phyloP scores from a whole-genome alignment of 305 asterid species.

The Euphrasia arctica region DNA sequence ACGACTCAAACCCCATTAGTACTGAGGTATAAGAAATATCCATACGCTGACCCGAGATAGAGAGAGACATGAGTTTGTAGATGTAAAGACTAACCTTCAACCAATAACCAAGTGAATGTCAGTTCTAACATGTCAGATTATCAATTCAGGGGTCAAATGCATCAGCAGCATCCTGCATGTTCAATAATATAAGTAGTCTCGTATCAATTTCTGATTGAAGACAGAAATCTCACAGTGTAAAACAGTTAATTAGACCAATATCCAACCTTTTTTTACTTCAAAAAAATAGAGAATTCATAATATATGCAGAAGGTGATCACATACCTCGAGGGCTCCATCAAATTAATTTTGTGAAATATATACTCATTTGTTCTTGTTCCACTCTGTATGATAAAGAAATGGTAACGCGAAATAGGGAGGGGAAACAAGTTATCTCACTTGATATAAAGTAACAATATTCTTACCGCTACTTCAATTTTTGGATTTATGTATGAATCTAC shows the following conservation, averaged over 20 bases:
- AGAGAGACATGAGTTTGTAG: background rate
- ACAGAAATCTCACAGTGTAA: slow-evolving; percentile 6
- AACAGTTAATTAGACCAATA: slow-evolving; percentile 4
- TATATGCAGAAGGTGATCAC: slow-evolving; percentile 18
- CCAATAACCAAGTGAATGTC: slow-evolving; percentile 55
- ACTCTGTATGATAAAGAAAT: slow-evolving; percentile 42
- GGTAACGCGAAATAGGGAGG: slow-evolving; percentile 3
- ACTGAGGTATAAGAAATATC: background rate
- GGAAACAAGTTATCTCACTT: slow-evolving; percentile 5
- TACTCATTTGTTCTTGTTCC: slow-evolving; percentile 67
- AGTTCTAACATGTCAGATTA: no score
- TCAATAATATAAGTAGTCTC: slow-evolving; percentile 21
- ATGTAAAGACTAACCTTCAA: slow-evolving; percentile 56
- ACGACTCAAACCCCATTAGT: background rate
- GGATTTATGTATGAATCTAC: slow-evolving; percentile 51
- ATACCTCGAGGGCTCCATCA: slow-evolving; percentile 81
- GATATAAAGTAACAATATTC: slow-evolving; percentile 22
- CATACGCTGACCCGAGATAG: background rate
- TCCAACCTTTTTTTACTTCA: background rate
- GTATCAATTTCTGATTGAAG: slow-evolving; percentile 13
- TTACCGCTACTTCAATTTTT: slow-evolving; percentile 77
- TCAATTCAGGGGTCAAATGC: slow-evolving; percentile 68
- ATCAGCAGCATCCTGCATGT: slow-evolving; percentile 58
- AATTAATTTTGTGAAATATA: slow-evolving; percentile 63
- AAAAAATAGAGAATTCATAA: background rate